A percentile compares a stretch with the other conserved stretches of the same genome.
Evolutionary conservation across 257 asterid species (phyloP).

Genomic region (Plantago elongata): DNA sequence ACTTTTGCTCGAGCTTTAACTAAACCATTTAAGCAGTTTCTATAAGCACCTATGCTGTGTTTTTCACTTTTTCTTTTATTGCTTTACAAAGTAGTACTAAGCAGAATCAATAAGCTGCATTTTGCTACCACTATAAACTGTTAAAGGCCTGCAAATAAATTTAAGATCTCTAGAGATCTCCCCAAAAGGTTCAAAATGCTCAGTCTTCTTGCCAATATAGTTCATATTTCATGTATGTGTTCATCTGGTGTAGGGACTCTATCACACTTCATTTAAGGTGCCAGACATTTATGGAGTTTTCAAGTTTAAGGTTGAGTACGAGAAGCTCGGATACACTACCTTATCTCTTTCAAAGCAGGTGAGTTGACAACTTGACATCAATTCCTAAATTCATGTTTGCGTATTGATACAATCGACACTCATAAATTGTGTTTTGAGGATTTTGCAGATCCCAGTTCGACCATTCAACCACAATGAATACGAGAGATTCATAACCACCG

Average conservation of each 20-base stretch:
- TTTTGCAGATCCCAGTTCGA: conserved; percentile 66
- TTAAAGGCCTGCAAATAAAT: too few relatives aligned
- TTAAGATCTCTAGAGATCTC: too few relatives aligned
- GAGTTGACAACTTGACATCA: not conserved
- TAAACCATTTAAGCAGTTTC: too few relatives aligned
- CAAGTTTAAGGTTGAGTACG: conserved; percentile 83
- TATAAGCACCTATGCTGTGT: too few relatives aligned
- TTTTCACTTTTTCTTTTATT: too few relatives aligned
- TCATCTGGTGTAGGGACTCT: conserved; percentile 51
- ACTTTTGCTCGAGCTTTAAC: too few relatives aligned
- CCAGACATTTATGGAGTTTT: conserved; percentile 93
- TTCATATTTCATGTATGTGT: conserved; percentile 10
- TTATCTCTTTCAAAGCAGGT: conserved; percentile 80
- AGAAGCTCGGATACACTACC: conserved; percentile 67
- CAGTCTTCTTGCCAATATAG: not conserved
- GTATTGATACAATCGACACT: not conserved
- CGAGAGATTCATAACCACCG: conserved; percentile 58
- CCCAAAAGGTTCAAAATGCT: too few relatives aligned
- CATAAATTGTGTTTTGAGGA: not conserved
- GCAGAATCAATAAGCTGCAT: too few relatives aligned
- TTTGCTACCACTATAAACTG: too few relatives aligned
- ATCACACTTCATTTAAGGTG: conserved; percentile 69
- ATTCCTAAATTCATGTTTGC: not conserved
- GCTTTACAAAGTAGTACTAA: too few relatives aligned
- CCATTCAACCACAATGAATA: conserved; percentile 68